These are phyloP conservation scores for Colletotrichum filicis DNA, from an alignment of 2,329 filamentous ascomycete genomes.

Conservation along the genomic window DNA sequence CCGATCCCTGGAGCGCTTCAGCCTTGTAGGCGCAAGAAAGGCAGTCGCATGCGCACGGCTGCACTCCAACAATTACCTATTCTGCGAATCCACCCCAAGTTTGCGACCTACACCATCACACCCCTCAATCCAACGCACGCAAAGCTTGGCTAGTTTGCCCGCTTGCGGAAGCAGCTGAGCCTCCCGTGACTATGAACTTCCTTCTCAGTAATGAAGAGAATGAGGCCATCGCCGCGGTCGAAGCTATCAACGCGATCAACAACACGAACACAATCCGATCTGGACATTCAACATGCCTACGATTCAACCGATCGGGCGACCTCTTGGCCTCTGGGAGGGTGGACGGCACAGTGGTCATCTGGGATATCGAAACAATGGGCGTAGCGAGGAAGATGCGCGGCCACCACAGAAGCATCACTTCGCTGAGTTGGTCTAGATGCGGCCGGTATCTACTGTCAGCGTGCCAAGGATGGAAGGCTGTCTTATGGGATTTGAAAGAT, in stretches of 20 bases:
- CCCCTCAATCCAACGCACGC: too few species aligned
- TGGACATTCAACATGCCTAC: conserved; percentile 73
- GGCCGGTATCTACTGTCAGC: conserved; percentile 92
- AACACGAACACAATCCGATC: conserved; percentile 87
- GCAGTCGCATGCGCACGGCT: conserved; percentile 22
- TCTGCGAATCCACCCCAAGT: background rate
- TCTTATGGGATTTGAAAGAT: conserved; percentile 88
- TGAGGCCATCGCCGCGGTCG: conserved; percentile 34
- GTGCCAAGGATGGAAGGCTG: conserved; percentile 96
- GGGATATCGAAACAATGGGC: conserved; percentile 97
- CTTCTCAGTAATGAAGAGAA: conserved; percentile 65
- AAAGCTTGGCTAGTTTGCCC: background rate
- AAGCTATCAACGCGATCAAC: conserved; percentile 51
- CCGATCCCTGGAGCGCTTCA: conserved; percentile 37
- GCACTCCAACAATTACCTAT: background rate
- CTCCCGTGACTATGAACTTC: conserved; percentile 61
- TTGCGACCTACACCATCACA: background rate
- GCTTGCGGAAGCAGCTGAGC: background rate
- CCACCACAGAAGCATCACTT: conserved; percentile 94
- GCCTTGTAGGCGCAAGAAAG: conserved; percentile 45
- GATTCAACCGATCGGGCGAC: conserved; percentile 95
- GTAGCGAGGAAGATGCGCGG: conserved; percentile 94
- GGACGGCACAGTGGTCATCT: conserved; percentile 94
- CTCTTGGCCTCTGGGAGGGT: conserved; percentile 93
- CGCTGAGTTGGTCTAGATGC: conserved; percentile 92